Conservation (phyloP, 768 basidiomycete species). For the Termitomyces sp. region DNA sequence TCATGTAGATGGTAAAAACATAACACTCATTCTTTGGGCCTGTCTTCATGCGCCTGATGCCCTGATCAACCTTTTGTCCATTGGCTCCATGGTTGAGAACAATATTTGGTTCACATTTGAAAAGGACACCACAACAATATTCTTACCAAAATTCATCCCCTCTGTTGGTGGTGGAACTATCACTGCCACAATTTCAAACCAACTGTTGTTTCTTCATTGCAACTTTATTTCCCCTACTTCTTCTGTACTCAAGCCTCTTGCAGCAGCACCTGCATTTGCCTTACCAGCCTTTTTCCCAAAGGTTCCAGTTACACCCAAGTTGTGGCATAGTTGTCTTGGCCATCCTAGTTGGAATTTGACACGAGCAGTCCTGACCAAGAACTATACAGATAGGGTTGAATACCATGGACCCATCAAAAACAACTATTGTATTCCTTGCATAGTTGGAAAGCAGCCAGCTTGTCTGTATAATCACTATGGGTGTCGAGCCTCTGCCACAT, state of each 20-base stretch:
- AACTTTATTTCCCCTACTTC: neutral
- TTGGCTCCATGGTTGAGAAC: slow-evolving; percentile 16
- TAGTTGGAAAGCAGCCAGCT: slow-evolving; percentile 3
- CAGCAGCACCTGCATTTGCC: neutral
- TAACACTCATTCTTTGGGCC: slow-evolving; percentile 8
- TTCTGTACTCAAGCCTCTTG: no score
- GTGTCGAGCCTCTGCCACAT: neutral
- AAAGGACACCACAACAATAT: neutral
- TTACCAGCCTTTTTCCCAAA: neutral
- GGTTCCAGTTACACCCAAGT: neutral
- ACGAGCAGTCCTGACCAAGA: neutral
- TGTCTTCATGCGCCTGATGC: slow-evolving; percentile 23
- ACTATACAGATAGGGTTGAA: neutral
- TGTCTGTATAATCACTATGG: neutral
- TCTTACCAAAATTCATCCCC: neutral
- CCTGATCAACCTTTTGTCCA: slow-evolving; percentile 19
- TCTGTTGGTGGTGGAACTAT: neutral
- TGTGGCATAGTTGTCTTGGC: slow-evolving; percentile 2
- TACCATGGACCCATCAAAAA: neutral
- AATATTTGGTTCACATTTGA: slow-evolving; percentile 2
- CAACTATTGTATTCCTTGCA: slow-evolving; percentile 1
- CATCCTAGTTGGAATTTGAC: neutral
- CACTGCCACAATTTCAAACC: neutral
- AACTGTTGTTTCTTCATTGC: neutral
- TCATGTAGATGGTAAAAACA: neutral